Evolutionary conservation across 164 flowering plant genomes (phyloP), one percentile per base, ranked within the genome.

Genomic region (Akebia trifoliata): DNA sequence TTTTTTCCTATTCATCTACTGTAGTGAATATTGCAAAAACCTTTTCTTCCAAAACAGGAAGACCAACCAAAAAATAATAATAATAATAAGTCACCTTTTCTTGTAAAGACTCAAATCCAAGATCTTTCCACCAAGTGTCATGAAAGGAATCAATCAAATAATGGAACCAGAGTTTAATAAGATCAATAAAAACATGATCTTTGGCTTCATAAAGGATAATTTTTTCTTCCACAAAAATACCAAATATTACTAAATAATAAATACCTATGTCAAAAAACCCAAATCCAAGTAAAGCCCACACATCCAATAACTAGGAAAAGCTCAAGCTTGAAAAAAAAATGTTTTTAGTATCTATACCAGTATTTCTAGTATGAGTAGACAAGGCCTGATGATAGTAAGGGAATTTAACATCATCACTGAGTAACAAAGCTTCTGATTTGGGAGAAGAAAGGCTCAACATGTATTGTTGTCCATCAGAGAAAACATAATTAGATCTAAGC

Each of bases 361-460:
- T 18, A 61, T 60, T 78, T 65, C 76, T 82, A 66, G 56, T 26
- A 49, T 66, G 75, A 38, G 74, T 50, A 61, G 68, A 50, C 8
- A 72, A 39, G 9, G 77, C 28, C 24, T 63, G 70, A 51, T 63
- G 69, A 57, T 60, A 67, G 62, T 69, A 71, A 60, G 80, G 69
- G 54, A 74, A 57, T 50, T 71, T n/a, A 6, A 61, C 61, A 31
- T 64, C 66, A 57, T 32, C 36, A 25, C 25, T 62, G 17, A 65
- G 53, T 29, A 53, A 44, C 6, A 55, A 31, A 60, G 70, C 50
- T 20, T 78, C 82, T 48, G 81, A 45, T 62, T 74, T 75, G 40
- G 86, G 83, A 12, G 84, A 68, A 46, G 91, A 78, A 74, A 81
- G 83, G 74, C 84, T 75, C 31, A 83, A 75, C 85, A 81, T 77